Conservation (phyloP, 768 basidiomycete genomes). For the Stropharia rugosoannulata region DNA sequence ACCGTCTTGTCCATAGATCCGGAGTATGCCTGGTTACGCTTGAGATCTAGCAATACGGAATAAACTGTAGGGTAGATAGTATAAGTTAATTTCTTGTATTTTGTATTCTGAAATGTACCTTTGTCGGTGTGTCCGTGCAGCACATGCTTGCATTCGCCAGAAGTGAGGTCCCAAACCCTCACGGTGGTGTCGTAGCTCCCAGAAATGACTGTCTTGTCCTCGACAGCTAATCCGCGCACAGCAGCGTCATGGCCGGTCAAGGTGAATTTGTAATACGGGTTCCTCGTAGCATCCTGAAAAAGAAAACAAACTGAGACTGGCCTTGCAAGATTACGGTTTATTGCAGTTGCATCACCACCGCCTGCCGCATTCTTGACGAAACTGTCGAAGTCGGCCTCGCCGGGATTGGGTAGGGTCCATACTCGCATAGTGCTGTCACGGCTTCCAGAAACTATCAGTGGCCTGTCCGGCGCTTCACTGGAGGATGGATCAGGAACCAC, state of each 20-base stretch:
- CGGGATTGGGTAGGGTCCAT: conserved; percentile 53
- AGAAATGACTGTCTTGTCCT: conserved; percentile 87
- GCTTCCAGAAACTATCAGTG: conserved; percentile 74
- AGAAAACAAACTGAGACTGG: conserved; percentile 11
- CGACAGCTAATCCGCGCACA: conserved; percentile 87
- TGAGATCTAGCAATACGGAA: too few relatives aligned
- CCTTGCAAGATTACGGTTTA: conserved; percentile 14
- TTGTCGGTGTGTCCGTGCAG: too few relatives aligned
- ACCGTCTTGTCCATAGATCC: neutral
- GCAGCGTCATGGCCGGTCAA: conserved; percentile 90
- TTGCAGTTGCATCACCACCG: conserved; percentile 53
- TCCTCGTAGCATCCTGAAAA: conserved; percentile 54
- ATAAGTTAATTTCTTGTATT: too few relatives aligned
- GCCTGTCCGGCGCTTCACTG: conserved; percentile 64
- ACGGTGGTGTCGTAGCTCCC: conserved; percentile 96
- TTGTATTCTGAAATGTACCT: too few relatives aligned
- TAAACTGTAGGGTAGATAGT: too few relatives aligned
- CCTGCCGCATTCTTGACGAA: conserved; percentile 53
- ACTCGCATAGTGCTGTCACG: conserved; percentile 68
- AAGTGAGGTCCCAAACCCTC: conserved; percentile 90
- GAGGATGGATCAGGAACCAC: conserved; percentile 88
- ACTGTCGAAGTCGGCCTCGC: conserved; percentile 72
- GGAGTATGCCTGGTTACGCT: too few relatives aligned
- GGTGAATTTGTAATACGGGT: conserved; percentile 86
- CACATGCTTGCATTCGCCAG: too few relatives aligned